Evolutionary conservation across 805 yeast species (phyloP), one percentile per base, ranked within the genome.

Genomic region (Starmerella potacharoeniae): DNA sequence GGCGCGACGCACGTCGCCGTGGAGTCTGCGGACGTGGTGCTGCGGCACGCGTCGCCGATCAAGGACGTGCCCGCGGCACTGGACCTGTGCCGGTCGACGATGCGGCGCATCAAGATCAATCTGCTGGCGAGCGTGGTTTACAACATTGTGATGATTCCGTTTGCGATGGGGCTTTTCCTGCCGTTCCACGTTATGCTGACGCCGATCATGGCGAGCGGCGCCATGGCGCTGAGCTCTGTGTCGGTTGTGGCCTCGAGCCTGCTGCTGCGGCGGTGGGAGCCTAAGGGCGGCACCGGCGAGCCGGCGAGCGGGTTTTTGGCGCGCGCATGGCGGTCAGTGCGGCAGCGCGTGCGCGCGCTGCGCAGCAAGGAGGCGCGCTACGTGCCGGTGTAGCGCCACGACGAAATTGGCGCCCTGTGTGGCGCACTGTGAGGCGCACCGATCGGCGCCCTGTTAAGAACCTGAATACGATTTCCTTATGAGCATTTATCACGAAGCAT

Each of bases 1-100:
- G 79, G 95, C 0, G 96, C 97, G 5, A 86, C 97, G 0, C 97
- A 93, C 64, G 86, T 93, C 62, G 97, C 98, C 0, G 84, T 93
- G 61, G 96, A 90, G 61, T 86, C 96, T n/a, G 96, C 98, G 0
- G 96, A 89, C 68, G 78, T 93, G 40, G 96, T 93, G 17, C 72
- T 93, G 14, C 64, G 69, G 28, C 64, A 68, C n/a, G 60, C 59
- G 28, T 66, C 66, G 37, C 68, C 71, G 6, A 60, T 72, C 22
- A 55, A 65, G 36, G 75, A 71, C 36, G 68, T 71, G 5, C 70
- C 77, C 2, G 76, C 86, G 0, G 69, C 86, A 39, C 68, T 83
- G 37, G 83, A 82, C 51, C 80, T 93, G 8, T 81, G 95, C 2
- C 73, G 75, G 43, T 73, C 73, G 36, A 86, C 97, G 0, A 83